phyloP scores from a whole-genome alignment of 768 basidiomycete genomes.

The Phanerodontia chrysosporium region DNA sequence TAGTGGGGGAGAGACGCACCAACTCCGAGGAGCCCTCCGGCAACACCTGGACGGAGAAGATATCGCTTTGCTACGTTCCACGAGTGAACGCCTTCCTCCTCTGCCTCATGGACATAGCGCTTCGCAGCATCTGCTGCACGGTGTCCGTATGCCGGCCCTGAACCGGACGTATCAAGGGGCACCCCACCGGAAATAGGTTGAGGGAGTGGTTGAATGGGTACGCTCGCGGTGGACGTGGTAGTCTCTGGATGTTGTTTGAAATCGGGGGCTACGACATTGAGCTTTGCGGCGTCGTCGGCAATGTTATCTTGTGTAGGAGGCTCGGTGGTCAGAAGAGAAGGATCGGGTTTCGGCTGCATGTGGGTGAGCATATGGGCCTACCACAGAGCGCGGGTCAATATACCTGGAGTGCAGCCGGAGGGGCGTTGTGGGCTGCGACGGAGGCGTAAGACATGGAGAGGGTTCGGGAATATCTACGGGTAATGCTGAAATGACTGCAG shows the following conservation, averaged over 20 bases:
- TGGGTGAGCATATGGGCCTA: not conserved
- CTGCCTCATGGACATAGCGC: slow-evolving; percentile 37
- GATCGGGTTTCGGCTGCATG: slow-evolving; percentile 60
- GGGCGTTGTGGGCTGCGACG: slow-evolving; percentile 56
- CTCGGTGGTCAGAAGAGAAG: slow-evolving; percentile 45
- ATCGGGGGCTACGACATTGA: slow-evolving; percentile 50
- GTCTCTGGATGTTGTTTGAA: slow-evolving; percentile 45
- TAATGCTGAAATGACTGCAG: too few species aligned
- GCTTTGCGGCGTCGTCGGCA: slow-evolving; percentile 48
- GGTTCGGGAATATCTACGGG: too few species aligned
- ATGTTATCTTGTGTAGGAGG: slow-evolving; percentile 33
- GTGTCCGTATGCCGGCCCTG: not conserved
- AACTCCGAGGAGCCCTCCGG: slow-evolving; percentile 68
- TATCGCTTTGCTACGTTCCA: slow-evolving; percentile 50
- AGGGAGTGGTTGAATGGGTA: slow-evolving; percentile 21
- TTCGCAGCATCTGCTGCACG: slow-evolving; percentile 24
- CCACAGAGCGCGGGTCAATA: not conserved
- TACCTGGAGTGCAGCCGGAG: slow-evolving; percentile 43
- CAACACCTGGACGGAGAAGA: slow-evolving; percentile 62
- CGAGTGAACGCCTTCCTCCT: slow-evolving; percentile 48
- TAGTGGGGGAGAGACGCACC: slow-evolving; percentile 31
- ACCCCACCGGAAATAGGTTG: slow-evolving; percentile 5
- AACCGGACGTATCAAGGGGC: not conserved
- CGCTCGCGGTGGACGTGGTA: slow-evolving; percentile 20
- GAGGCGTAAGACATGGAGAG: slow-evolving; percentile 68